These are phyloP conservation scores for Pholiota adiposa DNA, from an alignment of 1,284 basidiomycete species.

Conservation along the genomic window DNA sequence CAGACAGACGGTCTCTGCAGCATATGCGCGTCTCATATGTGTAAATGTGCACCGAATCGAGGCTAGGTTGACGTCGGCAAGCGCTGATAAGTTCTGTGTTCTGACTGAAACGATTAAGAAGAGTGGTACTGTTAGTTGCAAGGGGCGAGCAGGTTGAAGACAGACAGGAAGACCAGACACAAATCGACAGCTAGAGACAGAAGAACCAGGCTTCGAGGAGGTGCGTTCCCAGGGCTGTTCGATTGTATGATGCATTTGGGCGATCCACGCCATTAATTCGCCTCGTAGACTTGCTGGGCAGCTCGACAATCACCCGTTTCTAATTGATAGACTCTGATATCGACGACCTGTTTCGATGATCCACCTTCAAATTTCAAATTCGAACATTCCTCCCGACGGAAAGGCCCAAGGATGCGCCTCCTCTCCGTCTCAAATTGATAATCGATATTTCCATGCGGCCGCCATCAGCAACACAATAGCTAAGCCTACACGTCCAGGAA, in stretches of 20 bases:
- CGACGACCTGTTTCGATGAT: too few relatives aligned
- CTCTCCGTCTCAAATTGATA: too few relatives aligned
- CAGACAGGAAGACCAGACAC: too few relatives aligned
- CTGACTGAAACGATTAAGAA: not conserved
- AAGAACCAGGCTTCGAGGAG: not conserved
- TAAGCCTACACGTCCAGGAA: too few relatives aligned
- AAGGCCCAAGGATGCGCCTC: too few relatives aligned
- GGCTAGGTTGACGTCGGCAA: not conserved
- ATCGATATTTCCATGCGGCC: constrained; percentile 3
- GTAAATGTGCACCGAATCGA: not conserved
- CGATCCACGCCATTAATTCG: too few relatives aligned
- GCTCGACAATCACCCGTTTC: not conserved
- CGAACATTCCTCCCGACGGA: constrained; percentile 9
- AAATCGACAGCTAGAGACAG: not conserved
- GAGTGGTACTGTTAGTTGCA: not conserved
- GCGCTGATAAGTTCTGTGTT: not conserved
- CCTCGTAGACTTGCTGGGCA: not conserved
- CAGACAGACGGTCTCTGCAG: too few relatives aligned
- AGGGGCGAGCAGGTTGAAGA: not conserved
- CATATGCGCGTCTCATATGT: too few relatives aligned
- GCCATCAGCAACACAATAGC: constrained; percentile 4
- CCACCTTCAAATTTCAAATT: too few relatives aligned
- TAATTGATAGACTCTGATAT: not conserved
- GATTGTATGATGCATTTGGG: not conserved
- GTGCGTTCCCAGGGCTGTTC: not conserved